phyloP scores from a whole-genome alignment of 2,329 filamentous ascomycete genomes.

The Beauveria sp. region DNA sequence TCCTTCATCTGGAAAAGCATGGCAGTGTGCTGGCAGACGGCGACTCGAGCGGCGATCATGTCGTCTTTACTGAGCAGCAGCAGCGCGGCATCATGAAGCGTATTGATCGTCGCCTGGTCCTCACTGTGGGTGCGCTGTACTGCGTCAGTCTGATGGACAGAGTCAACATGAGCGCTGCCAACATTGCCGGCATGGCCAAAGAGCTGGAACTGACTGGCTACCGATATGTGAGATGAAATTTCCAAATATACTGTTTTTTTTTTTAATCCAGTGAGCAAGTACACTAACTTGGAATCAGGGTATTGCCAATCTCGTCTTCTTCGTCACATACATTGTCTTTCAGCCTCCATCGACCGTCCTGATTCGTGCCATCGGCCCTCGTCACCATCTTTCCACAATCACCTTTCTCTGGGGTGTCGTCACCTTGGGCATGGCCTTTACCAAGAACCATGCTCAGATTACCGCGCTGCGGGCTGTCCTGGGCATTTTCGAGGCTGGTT shows the following conservation, averaged over 20 bases:
- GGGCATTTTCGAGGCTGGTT: conserved; percentile 61
- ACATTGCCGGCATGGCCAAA: conserved; percentile 56
- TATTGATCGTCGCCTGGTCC: conserved; percentile 59
- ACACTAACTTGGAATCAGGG: conserved; percentile 29
- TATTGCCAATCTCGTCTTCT: conserved; percentile 67
- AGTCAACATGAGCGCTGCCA: conserved; percentile 66
- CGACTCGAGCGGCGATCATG: conserved; percentile 22
- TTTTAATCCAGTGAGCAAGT: neutral
- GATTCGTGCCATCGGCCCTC: conserved; percentile 58
- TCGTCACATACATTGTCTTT: conserved; percentile 64
- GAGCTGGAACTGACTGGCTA: conserved; percentile 40
- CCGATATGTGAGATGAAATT: conserved; percentile 32
- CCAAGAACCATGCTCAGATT: conserved; percentile 42
- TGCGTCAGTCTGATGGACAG: conserved; percentile 72
- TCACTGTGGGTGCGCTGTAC: conserved; percentile 59
- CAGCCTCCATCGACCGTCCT: conserved; percentile 65
- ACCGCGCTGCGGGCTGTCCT: conserved; percentile 50
- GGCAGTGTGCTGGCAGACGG: conserved; percentile 11
- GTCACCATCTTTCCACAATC: conserved; percentile 46
- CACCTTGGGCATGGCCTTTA: conserved; percentile 61
- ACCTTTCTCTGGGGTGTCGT: conserved; percentile 51
- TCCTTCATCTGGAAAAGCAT: conserved; percentile 1
- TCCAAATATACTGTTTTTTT: neutral
- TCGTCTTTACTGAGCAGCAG: conserved; percentile 50
- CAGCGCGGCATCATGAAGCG: conserved; percentile 60